Conservation (phyloP, 805 yeast genomes). For the Saitoella complicata region DNA sequence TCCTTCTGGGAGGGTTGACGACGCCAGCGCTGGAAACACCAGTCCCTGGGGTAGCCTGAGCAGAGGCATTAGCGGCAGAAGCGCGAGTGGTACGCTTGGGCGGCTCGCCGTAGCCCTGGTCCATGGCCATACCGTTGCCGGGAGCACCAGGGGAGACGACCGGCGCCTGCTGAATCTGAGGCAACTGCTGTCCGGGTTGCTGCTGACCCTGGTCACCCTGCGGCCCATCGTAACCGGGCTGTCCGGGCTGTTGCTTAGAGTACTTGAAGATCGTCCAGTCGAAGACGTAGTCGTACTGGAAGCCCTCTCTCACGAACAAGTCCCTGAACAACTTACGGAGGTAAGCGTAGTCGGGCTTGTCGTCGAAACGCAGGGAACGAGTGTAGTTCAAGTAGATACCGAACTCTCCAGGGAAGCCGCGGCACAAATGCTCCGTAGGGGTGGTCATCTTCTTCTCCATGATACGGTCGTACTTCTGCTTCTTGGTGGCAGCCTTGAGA, state of each 20-base stretch:
- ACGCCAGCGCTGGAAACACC: not conserved
- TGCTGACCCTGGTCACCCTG: conserved; percentile 14
- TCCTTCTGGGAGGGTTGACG: not conserved
- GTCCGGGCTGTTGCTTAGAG: conserved; percentile 28
- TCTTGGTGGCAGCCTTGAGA: conserved; percentile 86
- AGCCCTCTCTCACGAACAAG: conserved; percentile 71
- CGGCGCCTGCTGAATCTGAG: conserved; percentile 16
- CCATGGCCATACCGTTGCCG: conserved; percentile 5
- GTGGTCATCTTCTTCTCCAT: conserved; percentile 90
- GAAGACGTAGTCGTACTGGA: conserved; percentile 82
- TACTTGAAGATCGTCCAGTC: conserved; percentile 91
- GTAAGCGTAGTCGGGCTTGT: conserved; percentile 85
- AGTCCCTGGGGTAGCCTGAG: not conserved
- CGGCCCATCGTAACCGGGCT: conserved; percentile 28
- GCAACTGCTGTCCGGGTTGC: conserved; percentile 18
- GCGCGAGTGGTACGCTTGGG: not conserved
- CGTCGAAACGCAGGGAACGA: conserved; percentile 82
- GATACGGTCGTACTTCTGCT: conserved; percentile 91
- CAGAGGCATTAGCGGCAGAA: not conserved
- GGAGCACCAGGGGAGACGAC: conserved; percentile 10
- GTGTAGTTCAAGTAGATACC: conserved; percentile 76
- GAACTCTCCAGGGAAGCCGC: conserved; percentile 85
- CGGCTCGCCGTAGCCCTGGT: not conserved
- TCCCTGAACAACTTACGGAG: conserved; percentile 81
- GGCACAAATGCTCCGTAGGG: conserved; percentile 67